Base-by-base conservation (phyloP, 345 rosid species). In the Aurinia saxatilis region DNA sequence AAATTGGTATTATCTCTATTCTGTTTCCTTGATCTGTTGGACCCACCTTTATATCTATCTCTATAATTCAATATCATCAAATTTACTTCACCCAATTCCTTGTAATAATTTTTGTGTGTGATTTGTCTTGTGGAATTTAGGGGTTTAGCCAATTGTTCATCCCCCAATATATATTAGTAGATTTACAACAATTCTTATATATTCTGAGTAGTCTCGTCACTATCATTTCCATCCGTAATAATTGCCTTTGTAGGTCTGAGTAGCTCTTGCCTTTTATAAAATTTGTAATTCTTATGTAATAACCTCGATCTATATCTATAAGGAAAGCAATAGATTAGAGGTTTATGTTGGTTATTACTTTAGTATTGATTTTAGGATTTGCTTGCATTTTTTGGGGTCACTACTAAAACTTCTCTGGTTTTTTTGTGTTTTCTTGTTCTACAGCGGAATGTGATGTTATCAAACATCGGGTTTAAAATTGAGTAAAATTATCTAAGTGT, bases 21-120 rank as follows among this genome's bases (percentile, higher is more conserved):
- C 60, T 54, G 50, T 38, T 15, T 56, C 70, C 63, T 63, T 63
- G 54, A 64, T 71, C 65, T 57, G 16, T 71, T 70, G 25, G 75
- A 71, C 75, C 75, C 58, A 64, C 59, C 39, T 60, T 52, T 68
- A 17, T 12, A 11, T 60, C 25, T 27, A 25, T 0, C 60, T 57
- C 8, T 39, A 50, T 50, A 9, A 40, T 36, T 21, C 39, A 56
- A 16, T 56, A 21, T 21, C 21, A 35, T 36, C 47, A 38, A 6
- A 10, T 60, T 31, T 5, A 16, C 50, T 19, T 14, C 18, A 40
- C 37, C n/a, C 39, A 33, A n/a, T 64, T 53, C 16, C 47, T 37
- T 30, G 12, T 57, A 66, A 66, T 66, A 63, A 41, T 25, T 69
- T 12, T 35, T 38, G 49, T 0, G 14, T 33, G 41, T 52, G 57